Evolutionary conservation across 208 protist species (phyloP).

Genomic region (Porcisia hertigi): DNA sequence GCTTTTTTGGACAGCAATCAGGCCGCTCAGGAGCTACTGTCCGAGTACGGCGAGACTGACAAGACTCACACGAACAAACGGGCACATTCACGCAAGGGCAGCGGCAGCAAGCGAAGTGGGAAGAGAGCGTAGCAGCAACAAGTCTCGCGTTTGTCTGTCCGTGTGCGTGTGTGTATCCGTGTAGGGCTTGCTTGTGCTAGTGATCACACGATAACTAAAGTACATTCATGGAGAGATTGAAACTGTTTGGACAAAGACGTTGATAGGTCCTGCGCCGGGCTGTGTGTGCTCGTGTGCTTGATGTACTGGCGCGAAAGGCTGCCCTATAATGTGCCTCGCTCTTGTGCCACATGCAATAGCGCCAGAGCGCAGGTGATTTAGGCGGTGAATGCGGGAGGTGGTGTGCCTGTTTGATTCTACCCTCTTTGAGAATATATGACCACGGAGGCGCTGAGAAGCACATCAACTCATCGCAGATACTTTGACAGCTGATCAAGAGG

Average conservation of each 20-base stretch:
- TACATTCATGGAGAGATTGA: too few relatives aligned
- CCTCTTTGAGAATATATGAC: background rate
- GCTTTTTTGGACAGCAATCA: slow-evolving; percentile 32
- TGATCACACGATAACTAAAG: background rate
- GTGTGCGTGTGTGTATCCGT: background rate
- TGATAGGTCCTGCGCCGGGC: too few relatives aligned
- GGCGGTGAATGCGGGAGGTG: background rate
- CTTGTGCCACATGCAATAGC: too few relatives aligned
- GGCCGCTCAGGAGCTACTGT: slow-evolving; percentile 53
- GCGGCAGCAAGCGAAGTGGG: background rate
- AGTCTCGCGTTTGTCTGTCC: background rate
- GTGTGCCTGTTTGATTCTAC: too few relatives aligned
- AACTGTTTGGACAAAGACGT: too few relatives aligned
- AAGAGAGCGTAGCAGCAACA: slow-evolving; percentile 9
- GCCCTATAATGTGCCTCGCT: too few relatives aligned
- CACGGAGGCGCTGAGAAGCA: background rate
- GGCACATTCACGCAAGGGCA: slow-evolving; percentile 1
- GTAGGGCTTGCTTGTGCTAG: background rate
- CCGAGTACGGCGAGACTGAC: slow-evolving; percentile 47
- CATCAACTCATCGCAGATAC: background rate
- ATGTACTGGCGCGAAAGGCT: too few relatives aligned
- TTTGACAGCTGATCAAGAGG: background rate
- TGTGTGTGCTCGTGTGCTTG: too few relatives aligned
- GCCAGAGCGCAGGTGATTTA: too few relatives aligned
- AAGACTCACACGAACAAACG: slow-evolving; percentile 23